Conservation (phyloP, 352 stramenopile genomes). For the Discostella stelligera region DNA sequence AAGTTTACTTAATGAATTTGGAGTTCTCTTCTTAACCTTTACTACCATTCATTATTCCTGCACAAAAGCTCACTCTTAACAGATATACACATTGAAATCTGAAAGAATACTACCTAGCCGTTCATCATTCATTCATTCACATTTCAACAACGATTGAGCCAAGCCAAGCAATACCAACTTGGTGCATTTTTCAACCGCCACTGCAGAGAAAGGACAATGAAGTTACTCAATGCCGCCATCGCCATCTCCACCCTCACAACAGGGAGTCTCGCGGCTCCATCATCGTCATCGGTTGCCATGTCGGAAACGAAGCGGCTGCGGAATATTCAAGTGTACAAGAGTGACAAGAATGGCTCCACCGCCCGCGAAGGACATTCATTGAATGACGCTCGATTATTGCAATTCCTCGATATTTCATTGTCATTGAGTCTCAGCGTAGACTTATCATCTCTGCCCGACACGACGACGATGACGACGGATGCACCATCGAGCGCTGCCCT, state of each 20-base stretch:
- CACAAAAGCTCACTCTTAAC: no score
- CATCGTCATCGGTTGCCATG: background rate
- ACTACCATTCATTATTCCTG: no score
- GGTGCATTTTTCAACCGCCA: no score
- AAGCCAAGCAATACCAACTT: no score
- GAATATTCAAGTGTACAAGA: background rate
- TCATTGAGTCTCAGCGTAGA: background rate
- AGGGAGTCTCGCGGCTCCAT: background rate
- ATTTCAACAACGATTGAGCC: no score
- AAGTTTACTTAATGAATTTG: no score
- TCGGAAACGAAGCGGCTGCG: constrained; percentile 4
- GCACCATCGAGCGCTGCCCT: background rate
- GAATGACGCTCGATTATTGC: background rate
- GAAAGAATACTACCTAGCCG: no score
- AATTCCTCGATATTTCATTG: background rate
- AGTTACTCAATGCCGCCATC: constrained; percentile 4
- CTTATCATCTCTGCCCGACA: background rate
- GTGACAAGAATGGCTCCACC: background rate
- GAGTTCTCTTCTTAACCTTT: no score
- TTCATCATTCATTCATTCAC: no score
- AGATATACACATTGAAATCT: no score
- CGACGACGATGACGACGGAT: background rate
- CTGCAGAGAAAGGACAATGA: constrained; percentile 2
- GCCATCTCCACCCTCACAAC: background rate
- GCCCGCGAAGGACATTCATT: background rate